Conservation (phyloP, 139 green algal species). For the Closterium sp. region DNA sequence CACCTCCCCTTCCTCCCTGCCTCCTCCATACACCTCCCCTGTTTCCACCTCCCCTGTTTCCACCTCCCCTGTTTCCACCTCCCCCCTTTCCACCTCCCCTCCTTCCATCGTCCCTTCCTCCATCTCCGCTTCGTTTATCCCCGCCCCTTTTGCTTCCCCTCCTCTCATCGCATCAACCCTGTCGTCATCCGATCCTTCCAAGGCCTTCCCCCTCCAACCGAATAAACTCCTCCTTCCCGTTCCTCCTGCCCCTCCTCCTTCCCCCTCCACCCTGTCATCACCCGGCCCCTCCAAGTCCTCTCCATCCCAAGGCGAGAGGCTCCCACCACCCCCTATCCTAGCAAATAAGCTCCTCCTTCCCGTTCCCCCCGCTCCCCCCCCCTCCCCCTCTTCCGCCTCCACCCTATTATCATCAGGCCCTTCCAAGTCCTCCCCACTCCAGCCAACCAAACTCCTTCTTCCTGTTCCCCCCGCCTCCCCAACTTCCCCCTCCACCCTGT, state of each 20-base stretch:
- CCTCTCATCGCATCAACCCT: no score
- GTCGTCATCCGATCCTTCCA: no score
- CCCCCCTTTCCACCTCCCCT: neutral
- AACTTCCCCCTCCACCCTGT: neutral
- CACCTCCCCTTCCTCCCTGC: neutral
- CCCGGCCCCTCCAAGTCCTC: neutral
- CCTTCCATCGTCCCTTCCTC: no score
- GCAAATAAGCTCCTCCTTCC: neutral
- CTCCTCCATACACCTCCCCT: neutral
- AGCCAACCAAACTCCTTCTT: neutral
- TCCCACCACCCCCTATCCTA: no score
- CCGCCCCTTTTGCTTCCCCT: no score
- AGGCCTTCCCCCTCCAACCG: no score
- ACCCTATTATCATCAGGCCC: neutral
- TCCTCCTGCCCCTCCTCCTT: no score
- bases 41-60: neutral
- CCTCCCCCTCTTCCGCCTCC: neutral
- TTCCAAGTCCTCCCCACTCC: neutral
- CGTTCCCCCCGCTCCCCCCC: no score
- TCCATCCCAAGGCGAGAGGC: no score
- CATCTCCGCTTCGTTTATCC: no score
- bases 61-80: neutral
- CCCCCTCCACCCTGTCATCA: neutral
- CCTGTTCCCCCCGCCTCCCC: neutral
- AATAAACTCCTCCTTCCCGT: no score